Base-by-base conservation (phyloP, 2,329 filamentous ascomycete genomes). In the Ophiostoma himal-ulmi region DNA sequence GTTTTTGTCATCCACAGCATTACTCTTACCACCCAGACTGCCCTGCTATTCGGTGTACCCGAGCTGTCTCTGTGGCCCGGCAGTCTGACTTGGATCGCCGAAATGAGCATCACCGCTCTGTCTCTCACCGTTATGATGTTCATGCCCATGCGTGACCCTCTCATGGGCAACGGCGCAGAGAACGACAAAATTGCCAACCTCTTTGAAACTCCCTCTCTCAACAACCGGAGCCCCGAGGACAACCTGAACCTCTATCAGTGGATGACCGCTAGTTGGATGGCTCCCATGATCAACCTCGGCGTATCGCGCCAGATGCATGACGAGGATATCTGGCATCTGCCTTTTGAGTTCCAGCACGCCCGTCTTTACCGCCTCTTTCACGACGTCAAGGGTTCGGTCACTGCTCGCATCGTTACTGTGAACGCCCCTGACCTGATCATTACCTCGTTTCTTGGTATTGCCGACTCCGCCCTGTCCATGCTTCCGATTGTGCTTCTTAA, bases 251-350 rank as follows among this genome's bases (percentile, higher is more conserved):
- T 94, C 0, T 93, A 92, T 85, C 91, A 94, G 74, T 97, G 92
- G 80, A 91, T 94, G 86, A 89, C 87, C 6, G 90, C 96, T 37
- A 91, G 87, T 0, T 97, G 93, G 93, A 89, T 96, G 80, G 82
- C 83, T 0, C 90, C 93, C 0, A 80, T 96, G 7, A 92, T 96
- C 14, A 80, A 82, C 1, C 79, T 88, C 34, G 92, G 90, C 1
- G 85, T 83, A 60, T 81, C 82, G 39, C 83, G 88, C 57, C 89
- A 93, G 74, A 81, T 97, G 10, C 81, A 93, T 48, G 89, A 93
- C 54, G 85, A 89, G 52, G 92, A 97, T 76, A 90, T 97, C 1
- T 97, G 93, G 93, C 82, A 85, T 54, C 80, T 97, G 0, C 88
- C 89, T 0, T 91, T 88, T 74, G 90, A 95, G 69, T 96, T 94